Evolutionary conservation across 2,329 filamentous ascomycete genomes (phyloP), one percentile per base, ranked within the genome.

Genomic region (Colletotrichum caudatum): DNA sequence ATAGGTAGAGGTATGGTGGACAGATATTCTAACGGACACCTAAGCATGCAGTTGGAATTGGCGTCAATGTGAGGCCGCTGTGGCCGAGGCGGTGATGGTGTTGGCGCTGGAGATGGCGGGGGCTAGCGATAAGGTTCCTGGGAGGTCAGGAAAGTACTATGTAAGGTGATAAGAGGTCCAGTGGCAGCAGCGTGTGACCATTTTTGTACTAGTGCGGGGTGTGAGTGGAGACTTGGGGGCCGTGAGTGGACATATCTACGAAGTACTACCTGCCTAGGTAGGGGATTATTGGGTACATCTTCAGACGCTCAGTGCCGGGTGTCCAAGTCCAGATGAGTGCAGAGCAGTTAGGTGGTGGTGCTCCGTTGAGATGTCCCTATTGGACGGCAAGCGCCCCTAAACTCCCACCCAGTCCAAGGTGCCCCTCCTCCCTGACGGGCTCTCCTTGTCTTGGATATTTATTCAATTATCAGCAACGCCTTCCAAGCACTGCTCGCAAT

Each of bases 201-300:
- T 53, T 64, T 64, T 3, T 14, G 61, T 35, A 56, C 61, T 64
- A 64, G 61, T 64, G 61, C 61, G 61, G 61, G 61, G 50, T 64
- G 50, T 33, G 37, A 16, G 50, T 63, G 60, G 60, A 16, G 33
- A 54, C 16, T 41, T 14, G 35, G 60, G 50, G 56, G 16, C 20
- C 23, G 20, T 57, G 35, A 57, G 54, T 35, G 54, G 35, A 57
- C n/a, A 57, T 11, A 23, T 26, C 5, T 29, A 26, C 48, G 14
- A 3, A 11, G n/a, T 50, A 48, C 39, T 41, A 18, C 39, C 39
- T 39, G 11, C 35, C 7, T 41, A 20, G 16, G 11, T 6, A 44
- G 39, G 39, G 41, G 16, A 44, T 18, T 41, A 2, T 41, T 41
- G 39, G 39, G 39, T 18, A 41, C 39, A 41, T 41, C 2, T 44